Conservation (phyloP, 2,329 filamentous ascomycete genomes). For the Pestalotiopsis sp. region DNA sequence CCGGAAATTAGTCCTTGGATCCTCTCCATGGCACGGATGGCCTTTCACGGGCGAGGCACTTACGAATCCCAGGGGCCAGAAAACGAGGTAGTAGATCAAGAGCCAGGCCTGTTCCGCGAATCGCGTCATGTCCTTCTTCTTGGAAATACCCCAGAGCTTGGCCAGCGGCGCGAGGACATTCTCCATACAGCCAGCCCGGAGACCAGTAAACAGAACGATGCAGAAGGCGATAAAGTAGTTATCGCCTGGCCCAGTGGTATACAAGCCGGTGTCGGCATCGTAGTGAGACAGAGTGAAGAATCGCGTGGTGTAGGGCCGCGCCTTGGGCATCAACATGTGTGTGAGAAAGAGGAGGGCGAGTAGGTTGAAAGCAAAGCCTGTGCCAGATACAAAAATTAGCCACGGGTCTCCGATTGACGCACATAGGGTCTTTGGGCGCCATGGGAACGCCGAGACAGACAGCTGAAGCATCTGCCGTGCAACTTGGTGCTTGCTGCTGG, state of each 20-base stretch:
- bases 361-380: slow-evolving; percentile 83
- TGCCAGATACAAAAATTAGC: neutral
- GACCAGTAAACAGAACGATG: slow-evolving; percentile 81
- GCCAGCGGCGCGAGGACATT: slow-evolving; percentile 81
- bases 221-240: slow-evolving; percentile 74
- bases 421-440: neutral
- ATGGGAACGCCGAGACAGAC: neutral
- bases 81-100: slow-evolving; percentile 76
- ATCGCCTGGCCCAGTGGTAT: slow-evolving; percentile 79
- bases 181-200: slow-evolving; percentile 84
- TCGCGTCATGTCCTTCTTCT: slow-evolving; percentile 73
- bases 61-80: slow-evolving; percentile 85
- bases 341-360: slow-evolving; percentile 79
- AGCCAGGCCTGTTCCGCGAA: slow-evolving; percentile 97
- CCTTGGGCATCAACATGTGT: slow-evolving; percentile 79
- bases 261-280: slow-evolving; percentile 66
- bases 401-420: neutral
- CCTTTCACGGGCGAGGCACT: slow-evolving; percentile 30
- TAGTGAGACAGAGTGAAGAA: slow-evolving; percentile 88
- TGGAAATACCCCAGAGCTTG: slow-evolving; percentile 69
- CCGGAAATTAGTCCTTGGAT: slow-evolving; percentile 4
- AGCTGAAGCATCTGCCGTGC: slow-evolving; percentile 5
- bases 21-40: neutral
- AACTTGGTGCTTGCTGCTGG: neutral
- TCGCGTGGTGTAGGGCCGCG: slow-evolving; percentile 76